Percentiles rank a stretch among this genome's conserved stretches.
These are phyloP conservation scores for Fusarium miscanthi DNA, from an alignment of 2,329 filamentous ascomycete species.

Conservation along the genomic window DNA sequence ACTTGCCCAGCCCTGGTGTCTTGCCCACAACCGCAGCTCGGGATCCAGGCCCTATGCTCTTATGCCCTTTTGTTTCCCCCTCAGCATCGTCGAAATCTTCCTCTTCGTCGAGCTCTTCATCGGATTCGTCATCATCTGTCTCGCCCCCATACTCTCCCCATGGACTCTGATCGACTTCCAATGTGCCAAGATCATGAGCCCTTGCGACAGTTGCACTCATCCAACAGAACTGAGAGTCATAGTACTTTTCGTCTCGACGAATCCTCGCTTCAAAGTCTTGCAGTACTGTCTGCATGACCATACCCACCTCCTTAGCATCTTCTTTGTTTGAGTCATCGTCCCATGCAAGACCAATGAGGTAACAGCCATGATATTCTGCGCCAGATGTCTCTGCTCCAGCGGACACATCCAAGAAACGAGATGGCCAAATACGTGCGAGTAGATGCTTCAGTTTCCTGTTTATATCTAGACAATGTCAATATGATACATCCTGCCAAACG, in stretches of 20 bases:
- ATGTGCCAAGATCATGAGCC: slow-evolving; percentile 52
- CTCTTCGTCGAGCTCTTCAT: slow-evolving; percentile 56
- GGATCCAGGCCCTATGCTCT: slow-evolving; percentile 14
- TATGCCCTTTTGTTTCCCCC: slow-evolving; percentile 10
- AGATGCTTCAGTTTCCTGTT: slow-evolving; percentile 63
- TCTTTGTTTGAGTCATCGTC: slow-evolving; percentile 51
- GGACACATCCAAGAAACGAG: slow-evolving; percentile 61
- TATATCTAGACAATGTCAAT: slow-evolving; percentile 58
- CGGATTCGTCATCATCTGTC: slow-evolving; percentile 53
- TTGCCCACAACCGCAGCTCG: slow-evolving; percentile 36
- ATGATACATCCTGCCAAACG: background rate
- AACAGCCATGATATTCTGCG: slow-evolving; percentile 68
- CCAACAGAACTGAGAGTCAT: slow-evolving; percentile 61
- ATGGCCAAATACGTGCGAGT: slow-evolving; percentile 71
- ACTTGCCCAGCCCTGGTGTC: slow-evolving; percentile 55
- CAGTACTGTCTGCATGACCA: slow-evolving; percentile 57
- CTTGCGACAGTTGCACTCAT: slow-evolving; percentile 56
- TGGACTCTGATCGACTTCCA: slow-evolving; percentile 59
- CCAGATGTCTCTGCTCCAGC: slow-evolving; percentile 41
- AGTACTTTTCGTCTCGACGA: slow-evolving; percentile 59
- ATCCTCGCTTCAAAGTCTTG: slow-evolving; percentile 62
- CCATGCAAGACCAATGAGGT: slow-evolving; percentile 68
- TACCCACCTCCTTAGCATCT: slow-evolving; percentile 56
- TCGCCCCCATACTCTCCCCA: slow-evolving; percentile 55
- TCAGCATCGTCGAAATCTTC: slow-evolving; percentile 42